Percentiles rank a stretch among this genome's conserved stretches.
Evolutionary conservation across 192 early-diverging fungal genomes (phyloP).

Genomic region (Backusella luteola): DNA sequence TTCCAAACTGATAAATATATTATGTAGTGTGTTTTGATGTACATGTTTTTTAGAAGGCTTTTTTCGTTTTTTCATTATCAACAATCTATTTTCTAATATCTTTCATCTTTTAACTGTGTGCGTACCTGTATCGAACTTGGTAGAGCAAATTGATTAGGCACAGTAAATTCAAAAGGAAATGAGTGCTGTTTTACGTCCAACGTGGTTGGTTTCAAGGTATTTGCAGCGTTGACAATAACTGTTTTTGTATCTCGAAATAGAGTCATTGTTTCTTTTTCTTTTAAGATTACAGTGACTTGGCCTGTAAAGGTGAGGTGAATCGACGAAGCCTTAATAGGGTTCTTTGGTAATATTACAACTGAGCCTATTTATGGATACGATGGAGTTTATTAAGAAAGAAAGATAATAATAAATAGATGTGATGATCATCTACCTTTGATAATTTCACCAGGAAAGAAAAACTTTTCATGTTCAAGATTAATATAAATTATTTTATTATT

Average conservation of each 20-base stretch:
- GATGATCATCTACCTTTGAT: constrained; percentile 27
- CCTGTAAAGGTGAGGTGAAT: constrained; percentile 32
- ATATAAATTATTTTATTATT: constrained; percentile 27
- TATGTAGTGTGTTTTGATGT: background rate
- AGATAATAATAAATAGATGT: background rate
- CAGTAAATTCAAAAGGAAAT: constrained; percentile 36
- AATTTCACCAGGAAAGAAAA: constrained; percentile 38
- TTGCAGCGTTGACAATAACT: background rate
- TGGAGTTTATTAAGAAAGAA: background rate
- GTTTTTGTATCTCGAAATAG: constrained; percentile 30
- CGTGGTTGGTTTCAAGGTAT: constrained; percentile 1
- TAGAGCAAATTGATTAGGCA: constrained; percentile 29
- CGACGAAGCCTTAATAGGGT: constrained; percentile 24
- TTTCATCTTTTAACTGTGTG: background rate
- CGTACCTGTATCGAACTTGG: constrained; percentile 39
- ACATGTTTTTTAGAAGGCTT: background rate
- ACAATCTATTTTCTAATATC: background rate
- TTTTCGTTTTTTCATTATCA: background rate
- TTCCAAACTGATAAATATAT: constrained; percentile 24
- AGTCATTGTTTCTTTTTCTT: constrained; percentile 27
- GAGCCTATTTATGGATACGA: constrained; percentile 13
- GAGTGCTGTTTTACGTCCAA: constrained; percentile 28
- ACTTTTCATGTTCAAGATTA: constrained; percentile 35
- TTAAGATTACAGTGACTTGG: constrained; percentile 24
- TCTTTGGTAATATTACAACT: constrained; percentile 26